These are phyloP conservation scores for Cyclotella choctawhatcheeana DNA, from an alignment of 108 stramenopile species.

Conservation along the genomic window DNA sequence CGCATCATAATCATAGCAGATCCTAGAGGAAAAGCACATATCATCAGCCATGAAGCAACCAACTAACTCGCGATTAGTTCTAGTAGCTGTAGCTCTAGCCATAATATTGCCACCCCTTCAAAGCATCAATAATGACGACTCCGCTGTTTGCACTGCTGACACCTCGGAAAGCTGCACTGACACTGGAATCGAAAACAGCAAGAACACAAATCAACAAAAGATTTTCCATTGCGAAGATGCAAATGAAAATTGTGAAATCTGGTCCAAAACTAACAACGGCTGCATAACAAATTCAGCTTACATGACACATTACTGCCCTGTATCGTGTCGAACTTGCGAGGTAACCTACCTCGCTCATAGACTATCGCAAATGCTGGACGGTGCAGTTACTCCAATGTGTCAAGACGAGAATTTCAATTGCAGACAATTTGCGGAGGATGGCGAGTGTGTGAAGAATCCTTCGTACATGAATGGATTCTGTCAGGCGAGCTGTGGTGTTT, in stretches of 20 bases:
- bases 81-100: too few species aligned
- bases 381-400: background rate
- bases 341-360: background rate
- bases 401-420: constrained; percentile 18
- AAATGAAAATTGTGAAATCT: constrained; percentile 32
- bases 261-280: constrained; percentile 12
- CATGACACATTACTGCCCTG: constrained; percentile 25
- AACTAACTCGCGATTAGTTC: too few species aligned
- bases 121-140: too few species aligned
- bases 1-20: too few species aligned
- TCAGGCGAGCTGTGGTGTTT: background rate
- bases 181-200: too few species aligned
- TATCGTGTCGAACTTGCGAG: constrained; percentile 15
- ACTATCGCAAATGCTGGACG: background rate
- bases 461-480: background rate
- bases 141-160: too few species aligned
- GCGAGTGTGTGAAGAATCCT: constrained; percentile 16
- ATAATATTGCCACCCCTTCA: too few species aligned
- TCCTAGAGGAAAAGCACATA: too few species aligned
- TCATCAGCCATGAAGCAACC: too few species aligned
- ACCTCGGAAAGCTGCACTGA: too few species aligned
- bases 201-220: too few species aligned
- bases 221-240: constrained; percentile 15
- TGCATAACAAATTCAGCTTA: constrained; percentile 47
- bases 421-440: constrained; percentile 1